Evolutionary conservation across 805 yeast species (phyloP), one percentile per base, ranked within the genome.

Genomic region (Saccharomycopsis guyanensis): DNA sequence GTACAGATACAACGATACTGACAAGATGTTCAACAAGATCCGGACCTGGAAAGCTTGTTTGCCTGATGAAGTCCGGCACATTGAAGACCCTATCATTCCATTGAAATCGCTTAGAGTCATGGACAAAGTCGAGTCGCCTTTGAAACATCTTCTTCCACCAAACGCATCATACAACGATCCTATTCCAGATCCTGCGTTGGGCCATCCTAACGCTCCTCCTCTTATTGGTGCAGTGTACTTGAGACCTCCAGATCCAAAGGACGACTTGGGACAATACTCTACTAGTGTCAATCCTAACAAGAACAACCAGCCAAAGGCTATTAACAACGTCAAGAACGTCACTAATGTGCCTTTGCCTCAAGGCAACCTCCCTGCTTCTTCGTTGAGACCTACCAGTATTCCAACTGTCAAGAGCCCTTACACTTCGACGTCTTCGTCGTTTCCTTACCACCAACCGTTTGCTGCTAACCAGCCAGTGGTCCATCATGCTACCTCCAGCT

Each of bases 31-130:
- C 71, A 93, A 91, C 65, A 84, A 91, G 60, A 93, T 93, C 57
- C 76, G 97, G 59, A 91, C 98, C 2, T 93, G 98, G 98, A 91
- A 87, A 64, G 97, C 97, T 4, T 93, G 97, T 69, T 72, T 93
- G 55, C 98, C 98, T 0, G 97, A 93, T 64, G 97, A 91, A 63
- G 84, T 91, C 40, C 78, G 97, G 57, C 88, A 84, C 53, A 57
- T 66, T 45, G 91, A 86, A 57, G 97, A 89, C 58, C 83, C 85
- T 29, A 78, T 84, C 19, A 76, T 77, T 33, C 88, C 91, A 5
- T 72, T 91, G 42, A 68, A 72, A 46, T 79, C 77, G 49, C 76
- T 85, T 44, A 73, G 89, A 57, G 75, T 76, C 54, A 71, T 84
- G 60, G 80, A 80, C 59, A 80, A 82, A 58, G 80, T 76, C 57